Evolutionary conservation across 768 basidiomycete species (phyloP), one percentile per base, ranked within the genome.

Genomic region (Psilocybe cyanescens): DNA sequence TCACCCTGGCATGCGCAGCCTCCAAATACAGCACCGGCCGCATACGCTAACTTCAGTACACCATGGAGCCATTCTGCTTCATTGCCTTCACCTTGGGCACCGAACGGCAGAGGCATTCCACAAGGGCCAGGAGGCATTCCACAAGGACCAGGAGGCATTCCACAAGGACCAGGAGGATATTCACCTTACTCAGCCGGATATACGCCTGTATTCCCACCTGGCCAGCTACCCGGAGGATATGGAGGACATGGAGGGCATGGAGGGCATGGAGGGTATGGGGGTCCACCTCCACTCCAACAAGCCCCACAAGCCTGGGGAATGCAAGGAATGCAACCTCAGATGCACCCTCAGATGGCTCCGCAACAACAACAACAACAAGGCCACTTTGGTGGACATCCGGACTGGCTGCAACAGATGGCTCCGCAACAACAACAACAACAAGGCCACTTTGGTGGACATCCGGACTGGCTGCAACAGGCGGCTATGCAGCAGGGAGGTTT

Each of bases 21-120:
- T 17, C 60, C 66, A 33, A 8, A 46, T 1, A 49, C 67, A 9
- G 62, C 67, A 12, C 71, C 71, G 30, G 57, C 66, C 2, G 59
- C 57, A 3, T 70, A 67, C 54, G 60, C 66, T 3, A 28, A 30
- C 11, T 70, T 68, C 46, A 58, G 51, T 29, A 58, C 67, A 31
- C 68, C 68, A 31, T 65, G 65, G 58, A 59, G 33, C 16, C 33
- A 50, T 3, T 45, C 50, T 11, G 49, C 17, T 11, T 17, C 48
- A 14, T 28, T 63, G 14, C 58, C 62, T 8, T 49, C 46, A 8
- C 46, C 46, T 8, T 57, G 47, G 46, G 29, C n/a, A 33, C 29
- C 46, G 16, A n/a, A 30, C 47, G 11, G 8, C 8, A 55, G 39
- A 41, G 54, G 54, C 9, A 44, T 44, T 8, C 41, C 41, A 44